Evolutionary conservation across 352 stramenopile genomes (phyloP).

Genomic region (Globisporangium viniferum): DNA sequence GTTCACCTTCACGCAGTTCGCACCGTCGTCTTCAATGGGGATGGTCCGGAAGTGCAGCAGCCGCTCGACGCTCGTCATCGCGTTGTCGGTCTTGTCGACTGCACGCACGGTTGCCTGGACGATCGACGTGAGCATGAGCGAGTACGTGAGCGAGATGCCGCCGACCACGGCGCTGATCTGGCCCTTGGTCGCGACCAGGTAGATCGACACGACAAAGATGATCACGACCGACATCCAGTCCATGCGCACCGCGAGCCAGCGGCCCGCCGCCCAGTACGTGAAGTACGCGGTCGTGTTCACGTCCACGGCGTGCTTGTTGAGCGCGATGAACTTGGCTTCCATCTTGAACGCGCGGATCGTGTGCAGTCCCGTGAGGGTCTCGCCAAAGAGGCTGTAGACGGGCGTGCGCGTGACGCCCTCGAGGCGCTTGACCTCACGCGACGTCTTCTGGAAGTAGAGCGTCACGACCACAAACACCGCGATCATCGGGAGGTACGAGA

Average conservation of each 20-base stretch:
- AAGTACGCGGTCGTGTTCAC: slow-evolving; percentile 48
- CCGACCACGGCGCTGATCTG: slow-evolving; percentile 24
- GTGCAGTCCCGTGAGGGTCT: slow-evolving; percentile 88
- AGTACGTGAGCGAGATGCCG: slow-evolving; percentile 29
- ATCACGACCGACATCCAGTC: slow-evolving; percentile 79
- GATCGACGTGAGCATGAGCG: slow-evolving; percentile 36
- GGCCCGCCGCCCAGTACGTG: slow-evolving; percentile 47
- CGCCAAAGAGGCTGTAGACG: slow-evolving; percentile 89
- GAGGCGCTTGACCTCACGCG: slow-evolving; percentile 89
- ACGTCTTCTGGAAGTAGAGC: slow-evolving; percentile 85
- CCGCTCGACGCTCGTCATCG: slow-evolving; percentile 41
- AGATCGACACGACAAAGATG: slow-evolving; percentile 85
- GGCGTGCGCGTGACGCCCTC: slow-evolving; percentile 87
- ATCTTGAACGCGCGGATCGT: slow-evolving; percentile 84
- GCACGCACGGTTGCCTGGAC: background rate
- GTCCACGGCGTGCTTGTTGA: slow-evolving; percentile 42
- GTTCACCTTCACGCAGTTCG: background rate
- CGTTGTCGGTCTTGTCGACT: slow-evolving; percentile 22
- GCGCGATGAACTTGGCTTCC: slow-evolving; percentile 24
- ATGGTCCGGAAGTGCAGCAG: slow-evolving; percentile 33
- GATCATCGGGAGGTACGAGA: slow-evolving; percentile 35
- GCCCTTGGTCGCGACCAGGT: slow-evolving; percentile 63
- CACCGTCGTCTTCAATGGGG: slow-evolving; percentile 1
- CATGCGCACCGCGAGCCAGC: slow-evolving; percentile 94
- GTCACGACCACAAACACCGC: slow-evolving; percentile 54